Percentiles rank a stretch among this genome's conserved stretches.
phyloP scores from a whole-genome alignment of 1,139 yeast species.

The Nadsonia starkeyi-henricii region DNA sequence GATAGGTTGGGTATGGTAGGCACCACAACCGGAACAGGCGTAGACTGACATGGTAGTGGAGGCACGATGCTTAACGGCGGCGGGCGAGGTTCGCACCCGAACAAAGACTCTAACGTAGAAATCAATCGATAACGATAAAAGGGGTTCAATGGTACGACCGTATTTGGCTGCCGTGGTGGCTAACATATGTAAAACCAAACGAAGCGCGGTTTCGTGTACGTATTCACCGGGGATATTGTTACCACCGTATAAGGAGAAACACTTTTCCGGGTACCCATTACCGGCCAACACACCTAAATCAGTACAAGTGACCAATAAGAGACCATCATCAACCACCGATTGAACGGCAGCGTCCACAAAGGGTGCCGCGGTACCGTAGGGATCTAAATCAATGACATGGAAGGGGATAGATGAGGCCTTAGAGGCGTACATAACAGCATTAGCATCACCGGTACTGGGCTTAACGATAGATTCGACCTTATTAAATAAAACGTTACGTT shows the following conservation, averaged over 20 bases:
- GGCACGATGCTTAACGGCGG: conserved; percentile 54
- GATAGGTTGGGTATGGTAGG: conserved; percentile 54
- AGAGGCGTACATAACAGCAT: conserved; percentile 52
- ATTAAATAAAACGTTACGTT: conserved; percentile 57
- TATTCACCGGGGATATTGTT: conserved; percentile 57
- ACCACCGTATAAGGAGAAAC: conserved; percentile 94
- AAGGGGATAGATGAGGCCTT: conserved; percentile 19
- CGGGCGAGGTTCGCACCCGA: conserved; percentile 61
- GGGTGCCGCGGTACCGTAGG: conserved; percentile 95
- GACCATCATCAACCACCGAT: conserved; percentile 65
- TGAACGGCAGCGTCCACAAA: conserved; percentile 85
- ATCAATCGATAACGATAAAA: conserved; percentile 73
- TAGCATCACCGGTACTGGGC: conserved; percentile 79
- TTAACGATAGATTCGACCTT: conserved; percentile 38
- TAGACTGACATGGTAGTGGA: conserved; percentile 66
- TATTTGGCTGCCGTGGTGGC: conserved; percentile 81
- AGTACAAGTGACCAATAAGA: conserved; percentile 83
- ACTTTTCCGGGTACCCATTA: conserved; percentile 89
- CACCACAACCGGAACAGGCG: conserved; percentile 81
- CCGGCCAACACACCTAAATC: conserved; percentile 95
- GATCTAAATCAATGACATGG: conserved; percentile 87
- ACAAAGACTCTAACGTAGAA: conserved; percentile 82
- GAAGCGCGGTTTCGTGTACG: conserved; percentile 83
- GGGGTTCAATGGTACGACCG: conserved; percentile 75
- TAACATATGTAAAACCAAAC: conserved; percentile 66